Base-by-base conservation (phyloP, 1,284 basidiomycete species). In the Heterobasidion occidentale region DNA sequence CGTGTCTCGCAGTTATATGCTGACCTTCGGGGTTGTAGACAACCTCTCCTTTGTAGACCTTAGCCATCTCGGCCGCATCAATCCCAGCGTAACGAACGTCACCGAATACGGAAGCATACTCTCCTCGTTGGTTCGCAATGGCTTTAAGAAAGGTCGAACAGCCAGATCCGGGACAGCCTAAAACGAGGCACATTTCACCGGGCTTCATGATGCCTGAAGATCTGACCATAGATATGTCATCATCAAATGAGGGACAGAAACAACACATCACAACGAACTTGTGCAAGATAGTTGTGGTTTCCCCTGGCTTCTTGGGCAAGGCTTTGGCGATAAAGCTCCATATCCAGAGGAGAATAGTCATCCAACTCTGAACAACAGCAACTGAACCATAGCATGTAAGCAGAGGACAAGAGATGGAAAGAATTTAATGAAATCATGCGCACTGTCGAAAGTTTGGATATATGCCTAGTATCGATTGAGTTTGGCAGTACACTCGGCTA, bases 131-230 rank as follows among this genome's bases (percentile, higher is more conserved):
- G 65, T 92, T 91, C 9, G 91, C 82, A 54, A 93, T 83, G 0
- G 83, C 71, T 67, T 90, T 91, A 9, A 93, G 74, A 68, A 93
- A 90, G 0, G 90, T 89, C 0, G 83, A 82, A 67, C 91, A 93
- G 17, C 90, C 91, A 7, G 88, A 78, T 2, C 87, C 88, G n/a
- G 91, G 91, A 52, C 86, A 83, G 7, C 91, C 91, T 5, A 93
- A 76, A n/a, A 92, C 90, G 11, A 91, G 56, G 42, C 56, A 51
- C 71, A 72, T 72, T 57, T 72, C 67, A 2, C 71, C 83, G 1
- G 84, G 84, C 64, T 87, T 88, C 45, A 93, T 73, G 19, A 86
- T 75, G 59, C 92, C 92, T 9, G 86, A 86, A 56, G 82, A 86
- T 59, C 86, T 86, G 61, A 69, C 62, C 6, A 50, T 62, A 71